These are phyloP conservation scores for Daldinia sp. DNA, from an alignment of 2,329 filamentous ascomycete genomes.

Conservation along the genomic window DNA sequence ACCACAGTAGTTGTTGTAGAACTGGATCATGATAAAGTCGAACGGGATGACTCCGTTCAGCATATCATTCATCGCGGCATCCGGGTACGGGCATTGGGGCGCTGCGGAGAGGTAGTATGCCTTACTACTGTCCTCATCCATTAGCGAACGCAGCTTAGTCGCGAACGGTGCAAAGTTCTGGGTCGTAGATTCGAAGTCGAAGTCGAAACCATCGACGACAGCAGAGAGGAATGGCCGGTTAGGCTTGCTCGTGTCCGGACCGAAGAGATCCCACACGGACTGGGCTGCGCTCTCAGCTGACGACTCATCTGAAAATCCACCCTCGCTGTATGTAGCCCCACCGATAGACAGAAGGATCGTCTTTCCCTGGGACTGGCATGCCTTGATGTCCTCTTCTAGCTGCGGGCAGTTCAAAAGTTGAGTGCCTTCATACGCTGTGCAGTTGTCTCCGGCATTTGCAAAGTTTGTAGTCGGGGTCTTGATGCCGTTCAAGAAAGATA, in stretches of 20 bases:
- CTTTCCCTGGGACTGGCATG: slow-evolving; percentile 73
- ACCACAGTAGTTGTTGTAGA: slow-evolving; percentile 75
- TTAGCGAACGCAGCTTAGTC: slow-evolving; percentile 61
- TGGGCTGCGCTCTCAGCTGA: slow-evolving; percentile 66
- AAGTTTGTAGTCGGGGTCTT: slow-evolving; percentile 67
- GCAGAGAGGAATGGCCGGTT: slow-evolving; percentile 73
- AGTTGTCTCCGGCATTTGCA: slow-evolving; percentile 69
- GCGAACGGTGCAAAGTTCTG: slow-evolving; percentile 70
- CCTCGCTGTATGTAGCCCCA: slow-evolving; percentile 74
- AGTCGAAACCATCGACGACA: slow-evolving; percentile 77
- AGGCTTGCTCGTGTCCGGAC: slow-evolving; percentile 58
- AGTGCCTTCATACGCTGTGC: slow-evolving; percentile 66
- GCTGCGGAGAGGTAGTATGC: slow-evolving; percentile 69
- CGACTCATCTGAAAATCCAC: slow-evolving; percentile 65
- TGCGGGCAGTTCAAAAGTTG: slow-evolving; percentile 68
- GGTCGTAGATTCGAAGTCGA: slow-evolving; percentile 73
- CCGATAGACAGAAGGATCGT: slow-evolving; percentile 77
- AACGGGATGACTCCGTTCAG: slow-evolving; percentile 63
- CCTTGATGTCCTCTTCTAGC: slow-evolving; percentile 64
- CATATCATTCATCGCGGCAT: slow-evolving; percentile 65
- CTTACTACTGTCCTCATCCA: slow-evolving; percentile 61
- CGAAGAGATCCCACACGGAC: slow-evolving; percentile 75
- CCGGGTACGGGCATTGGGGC: slow-evolving; percentile 74
- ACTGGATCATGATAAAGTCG: slow-evolving; percentile 70
- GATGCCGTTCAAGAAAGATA: slow-evolving; percentile 70